phyloP scores from a whole-genome alignment of 2,329 filamentous ascomycete genomes.

The Talaromyces sp. region DNA sequence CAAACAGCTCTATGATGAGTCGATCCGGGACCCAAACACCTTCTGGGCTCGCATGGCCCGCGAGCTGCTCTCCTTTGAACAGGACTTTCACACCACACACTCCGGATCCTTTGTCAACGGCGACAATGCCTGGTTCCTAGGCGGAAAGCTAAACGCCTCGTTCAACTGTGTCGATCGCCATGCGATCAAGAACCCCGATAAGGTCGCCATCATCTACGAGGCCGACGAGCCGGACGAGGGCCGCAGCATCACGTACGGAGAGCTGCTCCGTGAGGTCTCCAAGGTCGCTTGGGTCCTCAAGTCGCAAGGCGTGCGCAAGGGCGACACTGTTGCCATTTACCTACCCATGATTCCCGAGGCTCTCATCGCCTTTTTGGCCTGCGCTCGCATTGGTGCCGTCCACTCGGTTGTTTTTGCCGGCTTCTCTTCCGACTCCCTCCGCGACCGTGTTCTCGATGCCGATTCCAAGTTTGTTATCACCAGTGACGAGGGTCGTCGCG shows the following conservation, averaged over 20 bases:
- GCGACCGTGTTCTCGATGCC: constrained; percentile 89
- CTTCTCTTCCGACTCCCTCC: constrained; percentile 92
- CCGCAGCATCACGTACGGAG: constrained; percentile 84
- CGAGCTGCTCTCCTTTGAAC: constrained; percentile 83
- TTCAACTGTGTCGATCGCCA: constrained; percentile 98
- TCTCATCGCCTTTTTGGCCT: constrained; percentile 83
- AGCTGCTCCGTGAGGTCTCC: constrained; percentile 89
- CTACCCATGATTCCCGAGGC: constrained; percentile 99
- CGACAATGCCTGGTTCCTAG: constrained; percentile 90
- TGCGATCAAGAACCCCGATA: constrained; percentile 89
- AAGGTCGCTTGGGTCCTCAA: constrained; percentile 81
- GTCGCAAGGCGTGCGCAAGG: constrained; percentile 94
- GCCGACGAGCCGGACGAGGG: constrained; percentile 85
- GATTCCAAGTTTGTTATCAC: constrained; percentile 93
- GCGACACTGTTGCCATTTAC: constrained; percentile 95
- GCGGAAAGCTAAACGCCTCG: constrained; percentile 88
- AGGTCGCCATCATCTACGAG: constrained; percentile 97
- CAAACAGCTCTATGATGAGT: constrained; percentile 66
- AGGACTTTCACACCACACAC: constrained; percentile 85
- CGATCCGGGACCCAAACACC: constrained; percentile 78
- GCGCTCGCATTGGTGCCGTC: constrained; percentile 84
- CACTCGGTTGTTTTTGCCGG: constrained; percentile 98
- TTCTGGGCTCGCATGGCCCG: constrained; percentile 87
- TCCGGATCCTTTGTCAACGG: constrained; percentile 70
- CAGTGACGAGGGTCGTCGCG: constrained; percentile 94